Evolutionary conservation across 106 monocot species (phyloP).

Genomic region (Vanilla planifolia): DNA sequence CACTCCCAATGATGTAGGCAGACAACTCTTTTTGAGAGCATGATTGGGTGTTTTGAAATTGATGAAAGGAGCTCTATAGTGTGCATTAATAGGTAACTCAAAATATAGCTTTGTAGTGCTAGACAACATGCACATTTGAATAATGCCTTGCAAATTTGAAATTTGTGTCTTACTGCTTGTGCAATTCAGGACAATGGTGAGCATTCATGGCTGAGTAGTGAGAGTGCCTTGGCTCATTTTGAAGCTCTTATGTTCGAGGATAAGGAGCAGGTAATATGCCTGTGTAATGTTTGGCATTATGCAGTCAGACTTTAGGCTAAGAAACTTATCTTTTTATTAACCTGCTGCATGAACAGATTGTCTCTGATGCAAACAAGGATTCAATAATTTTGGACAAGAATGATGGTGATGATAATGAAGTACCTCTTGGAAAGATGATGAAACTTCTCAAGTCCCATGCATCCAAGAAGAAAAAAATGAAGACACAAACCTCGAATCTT

Average conservation of each 20-base stretch:
- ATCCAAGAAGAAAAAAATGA: conserved; percentile 59
- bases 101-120: too few relatives aligned
- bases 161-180: too few relatives aligned
- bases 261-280: conserved; percentile 33
- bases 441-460: conserved; percentile 67
- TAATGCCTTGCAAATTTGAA: too few relatives aligned
- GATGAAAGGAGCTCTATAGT: too few relatives aligned
- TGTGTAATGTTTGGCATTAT: neutral
- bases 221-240: conserved; percentile 61
- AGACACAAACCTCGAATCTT: conserved; percentile 20
- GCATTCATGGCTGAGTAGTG: conserved; percentile 34
- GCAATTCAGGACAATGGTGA: conserved; percentile 27
- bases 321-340: neutral
- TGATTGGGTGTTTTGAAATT: too few relatives aligned
- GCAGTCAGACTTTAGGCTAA: too few relatives aligned
- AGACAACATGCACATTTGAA: too few relatives aligned
- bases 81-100: too few relatives aligned
- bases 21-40: too few relatives aligned
- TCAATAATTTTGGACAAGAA: conserved; percentile 29
- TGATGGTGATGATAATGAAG: conserved; percentile 60
- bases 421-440: conserved; percentile 81
- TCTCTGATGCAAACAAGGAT: conserved; percentile 28
- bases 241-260: conserved; percentile 56
- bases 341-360: conserved; percentile 18
- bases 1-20: too few relatives aligned